Conservation (phyloP, 805 yeast genomes). For the Hanseniaspora hatyaiensis region DNA sequence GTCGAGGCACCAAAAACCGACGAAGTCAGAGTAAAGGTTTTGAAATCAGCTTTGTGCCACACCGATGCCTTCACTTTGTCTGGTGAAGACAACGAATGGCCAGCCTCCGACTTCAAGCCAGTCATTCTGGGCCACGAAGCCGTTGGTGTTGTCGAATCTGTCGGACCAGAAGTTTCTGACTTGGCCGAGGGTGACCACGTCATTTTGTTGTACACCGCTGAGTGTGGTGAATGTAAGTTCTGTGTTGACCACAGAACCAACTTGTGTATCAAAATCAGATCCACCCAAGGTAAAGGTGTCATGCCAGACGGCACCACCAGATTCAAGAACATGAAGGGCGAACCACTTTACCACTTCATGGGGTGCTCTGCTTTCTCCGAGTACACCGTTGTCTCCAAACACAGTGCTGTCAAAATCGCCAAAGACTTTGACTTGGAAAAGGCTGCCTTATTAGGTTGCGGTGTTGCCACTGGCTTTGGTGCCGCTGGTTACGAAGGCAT, state of each 20-base stretch:
- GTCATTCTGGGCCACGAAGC: conserved; percentile 94
- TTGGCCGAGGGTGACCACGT: conserved; percentile 93
- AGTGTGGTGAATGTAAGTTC: conserved; percentile 89
- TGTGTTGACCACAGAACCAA: conserved; percentile 93
- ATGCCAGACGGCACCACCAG: conserved; percentile 98
- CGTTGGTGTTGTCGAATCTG: conserved; percentile 89
- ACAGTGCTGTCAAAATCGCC: conserved; percentile 86
- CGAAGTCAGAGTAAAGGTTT: conserved; percentile 85
- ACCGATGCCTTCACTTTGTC: conserved; percentile 95
- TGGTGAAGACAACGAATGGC: conserved; percentile 77
- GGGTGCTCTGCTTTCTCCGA: conserved; percentile 96
- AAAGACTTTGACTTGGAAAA: conserved; percentile 72
- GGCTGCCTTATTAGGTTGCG: conserved; percentile 92
- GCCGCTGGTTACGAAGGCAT: conserved; percentile 45
- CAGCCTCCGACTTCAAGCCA: conserved; percentile 65
- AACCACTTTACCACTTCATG: conserved; percentile 84
- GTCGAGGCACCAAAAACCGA: conserved; percentile 94
- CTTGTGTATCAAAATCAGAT: conserved; percentile 89
- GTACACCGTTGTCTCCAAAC: conserved; percentile 96
- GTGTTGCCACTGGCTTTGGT: conserved; percentile 97
- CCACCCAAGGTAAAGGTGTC: conserved; percentile 95
- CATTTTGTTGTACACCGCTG: conserved; percentile 90
- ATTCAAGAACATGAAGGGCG: conserved; percentile 68
- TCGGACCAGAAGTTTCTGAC: conserved; percentile 85
- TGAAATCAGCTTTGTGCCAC: conserved; percentile 91